Evolutionary conservation across 2,329 filamentous ascomycete genomes (phyloP), one percentile per base, ranked within the genome.

Genomic region (Trichoderma simmonsii): DNA sequence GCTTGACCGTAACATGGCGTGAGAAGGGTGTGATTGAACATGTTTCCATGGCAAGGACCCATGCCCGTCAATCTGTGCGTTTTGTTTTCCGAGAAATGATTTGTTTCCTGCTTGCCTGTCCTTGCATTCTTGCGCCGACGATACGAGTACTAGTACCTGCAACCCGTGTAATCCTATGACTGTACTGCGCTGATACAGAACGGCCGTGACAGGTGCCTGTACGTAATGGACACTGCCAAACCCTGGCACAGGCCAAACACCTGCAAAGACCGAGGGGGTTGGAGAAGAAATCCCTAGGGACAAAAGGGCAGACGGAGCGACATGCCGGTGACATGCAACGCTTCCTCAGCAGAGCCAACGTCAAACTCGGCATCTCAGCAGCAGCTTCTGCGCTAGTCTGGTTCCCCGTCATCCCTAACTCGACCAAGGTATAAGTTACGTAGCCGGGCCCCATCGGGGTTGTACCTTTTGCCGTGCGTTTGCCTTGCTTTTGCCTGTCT

Each of bases 281-380:
- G 39, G 32, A 68, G 30, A 18, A n/a, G 39, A 59, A 43, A 6
- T 59, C 30, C 30, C 21, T 36, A 39, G n/a, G 43, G 32, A 21
- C 39, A 68, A 57, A 30, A 43, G 51, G 64, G 51, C 59, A 36
- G 32, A 21, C 59, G 32, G 30, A 61, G 59, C 59, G 63, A 68
- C 65, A 59, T 60, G 65, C 65, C 54, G 30, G 36, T 68, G 65
- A 68, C 65, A 68, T 67, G 36, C 62, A 30, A 18, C 18, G 36
- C 67, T 36, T 30, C 34, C 43, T 30, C 43, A 61, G 32, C 39
- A 54, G 34, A 61, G 11, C 56, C 66, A 70, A 61, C 66, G 39
- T 30, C 43, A 70, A 59, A 39, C 30, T 69, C 56, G 34, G 57
- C 32, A 56, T 43, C 57, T 28, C 26, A 43, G 15, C 36, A 54